Evolutionary conservation across 2,329 filamentous ascomycete genomes (phyloP).

Genomic region (Ceratocystis harringtonii): DNA sequence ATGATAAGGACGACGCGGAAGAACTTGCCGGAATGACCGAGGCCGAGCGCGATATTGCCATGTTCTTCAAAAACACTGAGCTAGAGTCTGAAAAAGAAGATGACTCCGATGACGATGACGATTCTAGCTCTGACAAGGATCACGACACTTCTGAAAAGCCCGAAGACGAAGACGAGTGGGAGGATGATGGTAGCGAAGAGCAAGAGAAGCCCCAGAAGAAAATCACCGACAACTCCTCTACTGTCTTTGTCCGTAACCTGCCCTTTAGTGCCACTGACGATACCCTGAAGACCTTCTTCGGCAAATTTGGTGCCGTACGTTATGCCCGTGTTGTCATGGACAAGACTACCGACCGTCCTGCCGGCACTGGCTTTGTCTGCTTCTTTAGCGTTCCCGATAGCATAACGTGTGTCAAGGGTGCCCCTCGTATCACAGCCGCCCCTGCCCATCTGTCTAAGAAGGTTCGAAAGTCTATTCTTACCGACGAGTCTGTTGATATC

Average conservation of each 20-base stretch:
- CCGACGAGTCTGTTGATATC: conserved; percentile 70
- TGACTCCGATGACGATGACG: conserved; percentile 31
- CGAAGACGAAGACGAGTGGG: conserved; percentile 30
- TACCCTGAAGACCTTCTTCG: conserved; percentile 69
- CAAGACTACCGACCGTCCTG: conserved; percentile 66
- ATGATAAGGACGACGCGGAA: conserved; percentile 22
- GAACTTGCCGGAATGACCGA: conserved; percentile 22
- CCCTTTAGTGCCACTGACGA: conserved; percentile 81
- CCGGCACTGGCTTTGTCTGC: conserved; percentile 88
- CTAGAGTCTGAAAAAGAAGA: conserved; percentile 42
- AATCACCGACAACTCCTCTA: conserved; percentile 52
- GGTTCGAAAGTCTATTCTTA: conserved; percentile 65
- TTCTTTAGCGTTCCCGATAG: conserved; percentile 69
- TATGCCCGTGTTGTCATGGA: conserved; percentile 91
- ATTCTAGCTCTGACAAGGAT: conserved; percentile 29
- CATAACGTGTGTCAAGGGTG: conserved; percentile 56
- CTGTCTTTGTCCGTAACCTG: conserved; percentile 84
- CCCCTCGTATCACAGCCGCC: conserved; percentile 43
- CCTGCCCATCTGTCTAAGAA: conserved; percentile 24
- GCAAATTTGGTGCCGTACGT: conserved; percentile 70
- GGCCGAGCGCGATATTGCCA: conserved; percentile 30
- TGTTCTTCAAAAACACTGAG: conserved; percentile 43
- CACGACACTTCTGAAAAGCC: conserved; percentile 32
- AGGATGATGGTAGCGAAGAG: conserved; percentile 31
- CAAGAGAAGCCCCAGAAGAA: conserved; percentile 34